phyloP scores from a whole-genome alignment of 257 asterid genomes.

The Scutellaria galericulata region DNA sequence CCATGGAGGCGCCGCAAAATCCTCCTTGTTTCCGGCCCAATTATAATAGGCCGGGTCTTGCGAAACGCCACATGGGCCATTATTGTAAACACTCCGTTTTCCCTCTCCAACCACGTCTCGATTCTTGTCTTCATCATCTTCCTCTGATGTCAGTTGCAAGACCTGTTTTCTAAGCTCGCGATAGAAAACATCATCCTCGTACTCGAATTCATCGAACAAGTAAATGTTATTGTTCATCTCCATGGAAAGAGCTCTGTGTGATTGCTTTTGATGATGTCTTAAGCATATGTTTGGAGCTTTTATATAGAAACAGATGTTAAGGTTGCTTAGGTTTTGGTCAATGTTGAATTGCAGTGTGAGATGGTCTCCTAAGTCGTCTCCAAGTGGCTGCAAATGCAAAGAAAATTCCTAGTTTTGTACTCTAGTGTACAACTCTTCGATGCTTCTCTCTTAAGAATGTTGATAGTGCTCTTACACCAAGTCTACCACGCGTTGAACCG shows the following conservation, averaged over 20 bases:
- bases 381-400: conserved; percentile 43
- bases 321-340: conserved; percentile 48
- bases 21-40: conserved; percentile 35
- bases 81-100: conserved; percentile 17
- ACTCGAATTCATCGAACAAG: conserved; percentile 43
- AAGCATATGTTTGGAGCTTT: neutral
- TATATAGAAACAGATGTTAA: conserved; percentile 12
- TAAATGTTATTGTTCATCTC: conserved; percentile 29
- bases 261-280: conserved; percentile 8
- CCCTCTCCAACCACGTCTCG: neutral
- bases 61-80: neutral
- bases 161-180: conserved; percentile 58
- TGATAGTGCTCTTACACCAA: neutral
- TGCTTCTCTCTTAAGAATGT: neutral
- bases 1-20: conserved; percentile 55
- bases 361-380: conserved; percentile 38
- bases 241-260: conserved; percentile 35
- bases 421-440: neutral
- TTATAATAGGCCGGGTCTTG: conserved; percentile 29
- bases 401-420: conserved; percentile 55
- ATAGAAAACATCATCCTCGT: conserved; percentile 65
- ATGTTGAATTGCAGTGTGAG: conserved; percentile 34
- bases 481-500: conserved; percentile 21
- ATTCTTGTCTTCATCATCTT: conserved; percentile 43
- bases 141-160: conserved; percentile 60